A percentile compares a stretch with the other conserved stretches of the same genome.
Evolutionary conservation across 805 yeast genomes (phyloP).

Genomic region (Ogataea paraovalis): DNA sequence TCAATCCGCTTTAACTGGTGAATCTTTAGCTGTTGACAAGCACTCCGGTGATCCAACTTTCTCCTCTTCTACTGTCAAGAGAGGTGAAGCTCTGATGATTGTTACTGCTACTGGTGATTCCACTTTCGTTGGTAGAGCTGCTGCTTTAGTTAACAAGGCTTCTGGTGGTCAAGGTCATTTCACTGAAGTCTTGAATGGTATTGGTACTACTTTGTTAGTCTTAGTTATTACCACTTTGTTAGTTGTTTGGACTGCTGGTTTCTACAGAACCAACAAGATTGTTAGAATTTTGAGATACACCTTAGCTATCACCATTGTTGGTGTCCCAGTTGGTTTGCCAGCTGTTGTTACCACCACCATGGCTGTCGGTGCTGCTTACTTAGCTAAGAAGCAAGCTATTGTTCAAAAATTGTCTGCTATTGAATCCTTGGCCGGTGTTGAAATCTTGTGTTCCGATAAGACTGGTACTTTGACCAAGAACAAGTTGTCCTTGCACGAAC

Average conservation of each 20-base stretch:
- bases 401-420: slow-evolving; percentile 95
- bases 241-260: slow-evolving; percentile 87
- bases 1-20: slow-evolving; percentile 97
- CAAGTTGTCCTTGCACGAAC: slow-evolving; percentile 93
- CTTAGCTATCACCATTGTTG: slow-evolving; percentile 91
- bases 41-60: slow-evolving; percentile 80
- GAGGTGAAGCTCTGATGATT: slow-evolving; percentile 93
- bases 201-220: slow-evolving; percentile 87
- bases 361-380: slow-evolving; percentile 99
- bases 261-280: slow-evolving; percentile 87
- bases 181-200: slow-evolving; percentile 96
- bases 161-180: slow-evolving; percentile 91
- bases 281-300: slow-evolving; percentile 89
- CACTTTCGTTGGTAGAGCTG: slow-evolving; percentile 96
- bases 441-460: slow-evolving; percentile 95
- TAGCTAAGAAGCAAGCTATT: slow-evolving; percentile 95
- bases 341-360: slow-evolving; percentile 97
- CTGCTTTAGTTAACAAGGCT: slow-evolving; percentile 93
- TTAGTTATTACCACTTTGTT: slow-evolving; percentile 82
- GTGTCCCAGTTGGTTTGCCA: slow-evolving; percentile 98
- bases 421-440: slow-evolving; percentile 97
- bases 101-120: slow-evolving; percentile 94
- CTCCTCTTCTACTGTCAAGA: slow-evolving; percentile 92
- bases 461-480: slow-evolving; percentile 98
- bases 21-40: slow-evolving; percentile 93